Evolutionary conservation across 1,284 basidiomycete genomes (phyloP).

Genomic region (Ustilago trichophora): DNA sequence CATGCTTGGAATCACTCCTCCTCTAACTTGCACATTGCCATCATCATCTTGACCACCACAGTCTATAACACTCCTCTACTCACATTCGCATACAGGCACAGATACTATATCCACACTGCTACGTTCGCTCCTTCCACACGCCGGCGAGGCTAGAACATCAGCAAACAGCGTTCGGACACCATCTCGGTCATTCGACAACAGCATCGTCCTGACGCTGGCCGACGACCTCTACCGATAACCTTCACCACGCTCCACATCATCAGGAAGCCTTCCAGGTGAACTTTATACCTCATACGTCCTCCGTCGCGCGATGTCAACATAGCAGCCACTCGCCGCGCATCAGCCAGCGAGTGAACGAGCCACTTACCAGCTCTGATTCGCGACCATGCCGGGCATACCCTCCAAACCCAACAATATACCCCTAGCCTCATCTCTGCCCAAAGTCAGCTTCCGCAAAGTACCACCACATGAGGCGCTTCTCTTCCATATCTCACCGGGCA

Average conservation of each 20-base stretch:
- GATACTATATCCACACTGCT: no score
- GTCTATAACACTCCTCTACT: background rate
- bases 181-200: no score
- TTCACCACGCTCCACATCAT: no score
- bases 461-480: conserved; percentile 46
- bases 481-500: conserved; percentile 41
- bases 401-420: conserved; percentile 56
- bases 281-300: no score
- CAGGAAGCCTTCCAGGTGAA: no score
- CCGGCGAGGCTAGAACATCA: background rate
- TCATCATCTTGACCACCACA: background rate
- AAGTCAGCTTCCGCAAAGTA: conserved; percentile 58
- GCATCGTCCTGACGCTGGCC: no score
- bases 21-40: background rate
- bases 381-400: conserved; percentile 42
- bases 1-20: no score
- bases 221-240: background rate
- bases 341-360: background rate
- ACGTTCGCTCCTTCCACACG: no score
- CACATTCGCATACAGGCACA: no score
- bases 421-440: conserved; percentile 56
- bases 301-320: background rate
- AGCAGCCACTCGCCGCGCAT: background rate
- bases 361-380: no score
- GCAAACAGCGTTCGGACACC: background rate